A percentile compares a stretch with the other conserved stretches of the same genome.
These are phyloP conservation scores for Athelia sp. DNA, from an alignment of 1,284 basidiomycete genomes.

Conservation along the genomic window DNA sequence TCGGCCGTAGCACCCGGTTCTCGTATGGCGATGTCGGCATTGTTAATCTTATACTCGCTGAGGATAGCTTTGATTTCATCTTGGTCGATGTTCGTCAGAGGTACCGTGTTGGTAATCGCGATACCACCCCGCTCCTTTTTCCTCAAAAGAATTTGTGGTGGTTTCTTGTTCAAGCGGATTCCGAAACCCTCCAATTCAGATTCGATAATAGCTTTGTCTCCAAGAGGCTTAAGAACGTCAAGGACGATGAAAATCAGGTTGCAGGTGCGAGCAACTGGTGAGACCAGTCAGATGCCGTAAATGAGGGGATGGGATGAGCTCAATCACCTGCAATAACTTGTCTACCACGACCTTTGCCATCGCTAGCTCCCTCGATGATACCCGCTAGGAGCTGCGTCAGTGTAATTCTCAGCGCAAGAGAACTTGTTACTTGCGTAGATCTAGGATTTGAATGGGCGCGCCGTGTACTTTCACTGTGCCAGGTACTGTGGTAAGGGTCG, in stretches of 20 bases:
- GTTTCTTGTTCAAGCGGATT: constrained; percentile 93
- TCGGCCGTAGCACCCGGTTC: constrained; percentile 93
- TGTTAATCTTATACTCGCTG: constrained; percentile 87
- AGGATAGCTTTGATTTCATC: constrained; percentile 97
- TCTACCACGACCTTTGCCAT: constrained; percentile 95
- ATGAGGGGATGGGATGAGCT: constrained; percentile 8
- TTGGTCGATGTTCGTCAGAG: constrained; percentile 93
- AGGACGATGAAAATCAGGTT: constrained; percentile 99
- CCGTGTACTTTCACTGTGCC: constrained; percentile 94
- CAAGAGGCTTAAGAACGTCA: constrained; percentile 95
- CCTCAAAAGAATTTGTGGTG: constrained; percentile 84
- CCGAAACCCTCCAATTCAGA: constrained; percentile 95
- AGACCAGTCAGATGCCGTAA: constrained; percentile 12
- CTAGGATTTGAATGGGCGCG: constrained; percentile 87
- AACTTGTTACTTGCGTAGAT: constrained; percentile 60
- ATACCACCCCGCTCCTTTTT: constrained; percentile 96
- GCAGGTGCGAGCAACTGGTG: constrained; percentile 89
- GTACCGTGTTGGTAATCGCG: constrained; percentile 92
- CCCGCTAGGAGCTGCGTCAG: constrained; percentile 53
- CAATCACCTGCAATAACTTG: constrained; percentile 86
- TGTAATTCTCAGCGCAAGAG: constrained; percentile 4
- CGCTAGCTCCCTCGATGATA: constrained; percentile 99
- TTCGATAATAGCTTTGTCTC: constrained; percentile 91
- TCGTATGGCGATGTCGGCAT: constrained; percentile 92
- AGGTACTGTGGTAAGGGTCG: constrained; percentile 89